A percentile compares a stretch with the other conserved stretches of the same genome.
These are phyloP conservation scores for Magnusiomyces tetraspermus DNA, from an alignment of 1,139 yeast genomes.

Conservation along the genomic window DNA sequence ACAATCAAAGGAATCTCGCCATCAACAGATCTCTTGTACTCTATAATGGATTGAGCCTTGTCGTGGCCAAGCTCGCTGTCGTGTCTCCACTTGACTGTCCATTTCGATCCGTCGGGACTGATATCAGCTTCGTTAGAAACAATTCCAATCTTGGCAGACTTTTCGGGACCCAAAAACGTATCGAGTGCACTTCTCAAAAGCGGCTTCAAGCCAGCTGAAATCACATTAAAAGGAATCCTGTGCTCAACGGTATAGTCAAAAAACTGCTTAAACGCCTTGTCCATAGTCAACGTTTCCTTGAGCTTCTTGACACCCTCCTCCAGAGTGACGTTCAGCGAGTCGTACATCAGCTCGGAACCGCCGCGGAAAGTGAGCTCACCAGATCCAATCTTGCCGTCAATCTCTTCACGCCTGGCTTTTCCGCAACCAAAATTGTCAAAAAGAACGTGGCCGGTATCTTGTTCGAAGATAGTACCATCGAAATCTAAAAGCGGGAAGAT, in stretches of 20 bases:
- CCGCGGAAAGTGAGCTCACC: slow-evolving; percentile 34
- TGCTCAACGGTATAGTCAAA: slow-evolving; percentile 45
- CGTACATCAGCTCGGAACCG: slow-evolving; percentile 40
- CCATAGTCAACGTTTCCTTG: slow-evolving; percentile 45
- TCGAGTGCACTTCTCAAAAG: slow-evolving; percentile 50
- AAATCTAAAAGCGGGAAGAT: slow-evolving; percentile 26
- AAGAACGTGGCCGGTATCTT: slow-evolving; percentile 39
- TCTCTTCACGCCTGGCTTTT: slow-evolving; percentile 30
- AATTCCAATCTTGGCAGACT: slow-evolving; percentile 46
- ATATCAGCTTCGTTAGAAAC: slow-evolving; percentile 50
- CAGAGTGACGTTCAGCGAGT: slow-evolving; percentile 35
- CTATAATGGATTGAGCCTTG: slow-evolving; percentile 50
- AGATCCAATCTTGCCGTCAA: slow-evolving; percentile 34
- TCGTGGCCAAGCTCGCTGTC: slow-evolving; percentile 59
- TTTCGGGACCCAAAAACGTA: slow-evolving; percentile 49
- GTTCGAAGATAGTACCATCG: slow-evolving; percentile 39
- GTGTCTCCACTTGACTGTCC: slow-evolving; percentile 55
- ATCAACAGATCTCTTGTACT: slow-evolving; percentile 31
- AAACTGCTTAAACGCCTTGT: slow-evolving; percentile 50
- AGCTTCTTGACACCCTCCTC: slow-evolving; percentile 49
- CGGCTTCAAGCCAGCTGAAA: slow-evolving; percentile 64
- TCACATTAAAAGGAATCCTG: slow-evolving; percentile 51
- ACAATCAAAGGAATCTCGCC: slow-evolving; percentile 30
- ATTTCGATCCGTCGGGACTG: slow-evolving; percentile 36
- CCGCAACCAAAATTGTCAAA: slow-evolving; percentile 40